Conservation (phyloP, 106 monocot species). For the Iris macrosiphon region DNA sequence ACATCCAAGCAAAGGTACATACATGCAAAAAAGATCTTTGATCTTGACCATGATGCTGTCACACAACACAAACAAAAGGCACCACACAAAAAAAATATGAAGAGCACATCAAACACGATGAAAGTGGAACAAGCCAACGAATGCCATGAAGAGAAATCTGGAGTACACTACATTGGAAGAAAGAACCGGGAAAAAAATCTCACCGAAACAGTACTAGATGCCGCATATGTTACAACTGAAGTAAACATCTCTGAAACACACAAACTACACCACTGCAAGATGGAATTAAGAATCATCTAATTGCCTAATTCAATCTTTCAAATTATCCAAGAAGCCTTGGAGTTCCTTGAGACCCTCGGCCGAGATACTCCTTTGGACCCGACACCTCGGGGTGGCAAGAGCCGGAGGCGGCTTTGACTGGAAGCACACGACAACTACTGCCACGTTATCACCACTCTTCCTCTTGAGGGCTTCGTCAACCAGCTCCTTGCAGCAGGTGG, state of each 20-base stretch:
- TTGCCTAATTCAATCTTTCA: not conserved
- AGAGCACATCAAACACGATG: too few relatives aligned
- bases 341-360: slow-evolving; percentile 49
- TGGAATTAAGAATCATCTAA: not conserved
- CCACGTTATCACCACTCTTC: slow-evolving; percentile 64
- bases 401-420: slow-evolving; percentile 48
- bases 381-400: slow-evolving; percentile 33
- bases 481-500: slow-evolving; percentile 54
- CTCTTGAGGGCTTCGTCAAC: slow-evolving; percentile 78
- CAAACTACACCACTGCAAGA: not conserved
- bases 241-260: not conserved
- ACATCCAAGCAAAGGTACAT: too few relatives aligned
- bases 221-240: slow-evolving; percentile 9
- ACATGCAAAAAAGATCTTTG: too few relatives aligned
- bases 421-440: slow-evolving; percentile 77
- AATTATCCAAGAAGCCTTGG: slow-evolving; percentile 11
- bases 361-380: slow-evolving; percentile 75
- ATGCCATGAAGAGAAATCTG: too few relatives aligned
- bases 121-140: too few relatives aligned
- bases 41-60: too few relatives aligned
- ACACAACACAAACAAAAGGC: too few relatives aligned
- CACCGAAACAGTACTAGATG: not conserved
- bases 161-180: too few relatives aligned
- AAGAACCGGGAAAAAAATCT: not conserved
- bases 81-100: too few relatives aligned